Percentiles rank a stretch among this genome's conserved stretches.
These are phyloP conservation scores for Aspergillus ustus DNA, from an alignment of 2,329 filamentous ascomycete genomes.

Conservation along the genomic window DNA sequence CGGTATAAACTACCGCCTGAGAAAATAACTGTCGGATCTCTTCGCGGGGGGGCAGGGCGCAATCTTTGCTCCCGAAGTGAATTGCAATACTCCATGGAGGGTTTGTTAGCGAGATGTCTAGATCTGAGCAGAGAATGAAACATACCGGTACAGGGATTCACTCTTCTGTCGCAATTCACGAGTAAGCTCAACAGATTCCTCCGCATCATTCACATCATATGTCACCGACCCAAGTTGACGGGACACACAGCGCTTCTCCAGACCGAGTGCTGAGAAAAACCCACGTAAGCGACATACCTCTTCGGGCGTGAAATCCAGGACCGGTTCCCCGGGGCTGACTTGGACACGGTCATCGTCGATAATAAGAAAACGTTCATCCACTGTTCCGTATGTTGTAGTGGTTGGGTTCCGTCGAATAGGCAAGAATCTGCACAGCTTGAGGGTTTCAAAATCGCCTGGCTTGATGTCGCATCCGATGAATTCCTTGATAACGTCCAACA, in stretches of 20 bases:
- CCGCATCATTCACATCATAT: background rate
- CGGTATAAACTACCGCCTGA: background rate
- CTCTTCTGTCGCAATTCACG: constrained; percentile 3
- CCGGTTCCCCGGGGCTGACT: background rate
- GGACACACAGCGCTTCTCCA: constrained; percentile 8
- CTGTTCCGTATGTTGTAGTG: background rate
- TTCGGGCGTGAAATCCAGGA: background rate
- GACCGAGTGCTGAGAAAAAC: constrained; percentile 4
- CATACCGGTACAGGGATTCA: background rate
- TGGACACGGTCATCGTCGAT: constrained; percentile 9
- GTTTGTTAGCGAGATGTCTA: background rate
- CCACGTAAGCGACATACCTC: background rate
- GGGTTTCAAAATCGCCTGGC: background rate
- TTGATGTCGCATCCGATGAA: background rate
- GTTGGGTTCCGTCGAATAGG: background rate
- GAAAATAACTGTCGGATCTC: background rate
- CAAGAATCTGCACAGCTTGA: constrained; percentile 1
- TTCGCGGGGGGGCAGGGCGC: background rate
- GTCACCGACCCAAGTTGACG: background rate
- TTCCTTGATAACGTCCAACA: background rate
- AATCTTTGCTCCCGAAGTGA: background rate
- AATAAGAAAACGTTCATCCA: constrained; percentile 7
- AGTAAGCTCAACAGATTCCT: constrained; percentile 6
- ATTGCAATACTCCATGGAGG: background rate
- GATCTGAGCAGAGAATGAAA: background rate